Percentiles rank a stretch among this genome's conserved stretches.
phyloP scores from a whole-genome alignment of 2,329 filamentous ascomycete genomes.

The Chlorencoelia australis region DNA sequence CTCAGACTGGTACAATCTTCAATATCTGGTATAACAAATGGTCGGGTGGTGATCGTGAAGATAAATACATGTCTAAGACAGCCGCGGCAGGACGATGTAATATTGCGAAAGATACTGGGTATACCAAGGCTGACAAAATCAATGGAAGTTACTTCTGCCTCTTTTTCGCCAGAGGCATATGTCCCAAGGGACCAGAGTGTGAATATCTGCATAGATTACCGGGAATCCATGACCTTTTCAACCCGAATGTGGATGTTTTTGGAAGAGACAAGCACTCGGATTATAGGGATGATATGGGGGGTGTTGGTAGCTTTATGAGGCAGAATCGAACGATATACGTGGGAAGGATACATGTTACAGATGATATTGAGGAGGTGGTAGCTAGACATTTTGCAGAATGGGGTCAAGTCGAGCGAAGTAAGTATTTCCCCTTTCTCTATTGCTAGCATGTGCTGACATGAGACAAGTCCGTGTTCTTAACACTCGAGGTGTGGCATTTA shows the following conservation, averaged over 20 bases:
- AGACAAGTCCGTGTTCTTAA: conserved; percentile 65
- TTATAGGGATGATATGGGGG: conserved; percentile 96
- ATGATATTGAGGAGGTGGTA: conserved; percentile 95
- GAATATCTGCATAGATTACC: conserved; percentile 88
- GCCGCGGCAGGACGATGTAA: conserved; percentile 81
- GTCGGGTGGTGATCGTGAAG: conserved; percentile 89
- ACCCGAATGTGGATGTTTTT: conserved; percentile 91
- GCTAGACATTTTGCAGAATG: conserved; percentile 93
- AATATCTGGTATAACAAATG: conserved; percentile 99
- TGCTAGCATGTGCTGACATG: conserved; percentile 15
- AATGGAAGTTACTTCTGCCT: conserved; percentile 84
- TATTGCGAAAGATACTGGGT: conserved; percentile 68
- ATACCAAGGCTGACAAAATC: conserved; percentile 67
- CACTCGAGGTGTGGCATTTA: conserved; percentile 80
- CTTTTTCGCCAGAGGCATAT: conserved; percentile 74
- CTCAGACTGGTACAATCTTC: conserved; percentile 89
- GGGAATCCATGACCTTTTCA: conserved; percentile 78
- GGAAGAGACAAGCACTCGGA: conserved; percentile 86
- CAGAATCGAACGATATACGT: conserved; percentile 93
- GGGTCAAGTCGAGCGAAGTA: conserved; percentile 76
- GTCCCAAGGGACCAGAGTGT: conserved; percentile 85
- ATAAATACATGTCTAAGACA: conserved; percentile 76
- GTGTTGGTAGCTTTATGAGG: conserved; percentile 85
- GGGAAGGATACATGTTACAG: conserved; percentile 86
- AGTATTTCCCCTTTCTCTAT: conserved; percentile 13